Base-by-base conservation (phyloP, 2,329 filamentous ascomycete genomes). In the Coniochaeta hoffmannii region DNA sequence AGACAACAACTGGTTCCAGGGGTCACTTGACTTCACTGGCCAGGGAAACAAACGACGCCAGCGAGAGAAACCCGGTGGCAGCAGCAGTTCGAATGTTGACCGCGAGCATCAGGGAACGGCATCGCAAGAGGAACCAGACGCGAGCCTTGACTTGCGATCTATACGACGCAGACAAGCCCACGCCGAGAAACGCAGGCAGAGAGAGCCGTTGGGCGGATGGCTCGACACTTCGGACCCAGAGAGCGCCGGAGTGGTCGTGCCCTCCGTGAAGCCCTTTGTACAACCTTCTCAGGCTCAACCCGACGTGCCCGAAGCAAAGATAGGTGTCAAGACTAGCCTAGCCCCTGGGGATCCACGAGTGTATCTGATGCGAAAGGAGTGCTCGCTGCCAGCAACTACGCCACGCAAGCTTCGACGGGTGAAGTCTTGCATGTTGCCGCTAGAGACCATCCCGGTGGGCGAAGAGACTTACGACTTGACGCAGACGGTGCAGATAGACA, bases 341-440 rank as follows among this genome's bases (percentile, higher is more conserved):
- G 28, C 49, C 4, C 17, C 28, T 24, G 49, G 49, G 15, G 49
- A 51, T 34, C n/a, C 49, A 19, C 28, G 49, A 51, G 49, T n/a
- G 12, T 34, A 31, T 32, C 49, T 51, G 17, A 34, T 34, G 49
- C 7, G 9, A 28, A 51, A 26, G 30, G 24, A 22, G n/a, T 34
- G 28, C 19, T 51, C 49, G 6, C n/a, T 32, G 49, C 28, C 28
- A 22, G 49, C 49, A 22, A 51, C 28, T 12, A 51, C 28, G 6
- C 28, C 49, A 51, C 49, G 49, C 28, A 34, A 34, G 26, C 31
- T 51, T 19, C 26, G 28, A 14, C 49, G 49, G 8, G n/a, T 51
- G 15, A 51, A 51, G 26, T 51, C 49, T 31, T 51, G 49, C 31
- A 34, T 51, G 31, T 51, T 51, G 49, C 49, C 49, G 2, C 49